Evolutionary conservation across 345 rosid genomes (phyloP).

Genomic region (Citrus reticulata): DNA sequence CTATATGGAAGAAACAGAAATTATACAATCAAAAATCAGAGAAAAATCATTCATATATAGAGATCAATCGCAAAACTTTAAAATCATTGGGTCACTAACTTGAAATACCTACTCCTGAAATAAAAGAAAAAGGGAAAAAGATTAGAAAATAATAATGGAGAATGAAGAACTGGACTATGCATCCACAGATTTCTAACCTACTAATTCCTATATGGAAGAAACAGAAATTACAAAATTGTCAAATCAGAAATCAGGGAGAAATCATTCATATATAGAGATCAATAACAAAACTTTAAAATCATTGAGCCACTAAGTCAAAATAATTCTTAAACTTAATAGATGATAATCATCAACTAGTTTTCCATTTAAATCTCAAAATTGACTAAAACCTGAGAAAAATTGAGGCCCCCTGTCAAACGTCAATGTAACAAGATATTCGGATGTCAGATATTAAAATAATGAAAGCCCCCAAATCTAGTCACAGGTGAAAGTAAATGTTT

Average conservation of each 20-base stretch:
- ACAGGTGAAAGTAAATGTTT: not conserved
- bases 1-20: not conserved
- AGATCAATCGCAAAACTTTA: not conserved
- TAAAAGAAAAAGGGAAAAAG: not conserved
- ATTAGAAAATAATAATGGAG: not conserved
- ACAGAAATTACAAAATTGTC: not conserved
- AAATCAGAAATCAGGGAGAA: not conserved
- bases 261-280: not conserved
- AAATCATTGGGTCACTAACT: not conserved
- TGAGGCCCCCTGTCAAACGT: not conserved
- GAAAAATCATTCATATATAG: not conserved
- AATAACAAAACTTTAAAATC: not conserved
- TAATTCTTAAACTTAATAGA: not conserved
- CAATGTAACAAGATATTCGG: not conserved
- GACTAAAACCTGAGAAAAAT: not conserved
- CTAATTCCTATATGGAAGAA: not conserved
- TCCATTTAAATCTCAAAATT: not conserved
- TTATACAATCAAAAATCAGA: not conserved
- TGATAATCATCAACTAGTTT: not conserved
- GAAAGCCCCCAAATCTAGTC: not conserved
- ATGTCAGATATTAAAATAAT: not conserved
- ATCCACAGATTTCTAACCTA: not conserved
- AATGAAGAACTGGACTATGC: not conserved
- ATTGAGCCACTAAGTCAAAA: not conserved
- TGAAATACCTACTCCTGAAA: conserved; percentile 50